Conservation (phyloP, 139 green algal genomes). For the Volvox reticuliferus region DNA sequence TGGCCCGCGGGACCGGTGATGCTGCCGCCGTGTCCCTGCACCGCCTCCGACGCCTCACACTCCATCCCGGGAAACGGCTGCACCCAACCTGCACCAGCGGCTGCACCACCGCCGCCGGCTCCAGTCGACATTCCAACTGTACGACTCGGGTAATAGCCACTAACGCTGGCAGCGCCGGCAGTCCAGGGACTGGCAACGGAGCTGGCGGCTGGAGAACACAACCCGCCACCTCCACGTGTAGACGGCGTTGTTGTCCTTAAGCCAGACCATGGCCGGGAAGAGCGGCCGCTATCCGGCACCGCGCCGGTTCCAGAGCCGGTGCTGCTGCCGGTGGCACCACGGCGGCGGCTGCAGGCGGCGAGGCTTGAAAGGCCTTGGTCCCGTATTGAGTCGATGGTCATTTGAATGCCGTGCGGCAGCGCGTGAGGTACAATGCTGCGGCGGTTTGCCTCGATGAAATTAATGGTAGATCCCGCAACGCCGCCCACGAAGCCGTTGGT, state of each 20-base stretch:
- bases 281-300: neutral
- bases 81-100: neutral
- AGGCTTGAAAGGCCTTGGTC: constrained; percentile 15
- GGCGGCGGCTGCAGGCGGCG: neutral
- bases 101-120: neutral
- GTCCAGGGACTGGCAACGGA: neutral
- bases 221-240: neutral
- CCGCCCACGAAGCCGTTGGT: neutral
- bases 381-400: constrained; percentile 3
- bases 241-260: neutral
- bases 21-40: neutral
- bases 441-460: constrained; percentile 44
- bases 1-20: no score
- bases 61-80: neutral
- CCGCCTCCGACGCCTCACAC: constrained; percentile 5
- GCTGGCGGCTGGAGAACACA: neutral
- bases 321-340: neutral
- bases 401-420: constrained; percentile 10
- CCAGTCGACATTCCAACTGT: neutral
- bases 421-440: constrained; percentile 22
- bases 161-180: neutral
- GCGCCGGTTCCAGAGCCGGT: neutral
- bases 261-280: neutral
- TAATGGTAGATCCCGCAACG: neutral
- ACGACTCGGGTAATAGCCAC: neutral